Evolutionary conservation across 768 basidiomycete species (phyloP), one percentile per base, ranked within the genome.

Genomic region (Kwoniella botswanensis): DNA sequence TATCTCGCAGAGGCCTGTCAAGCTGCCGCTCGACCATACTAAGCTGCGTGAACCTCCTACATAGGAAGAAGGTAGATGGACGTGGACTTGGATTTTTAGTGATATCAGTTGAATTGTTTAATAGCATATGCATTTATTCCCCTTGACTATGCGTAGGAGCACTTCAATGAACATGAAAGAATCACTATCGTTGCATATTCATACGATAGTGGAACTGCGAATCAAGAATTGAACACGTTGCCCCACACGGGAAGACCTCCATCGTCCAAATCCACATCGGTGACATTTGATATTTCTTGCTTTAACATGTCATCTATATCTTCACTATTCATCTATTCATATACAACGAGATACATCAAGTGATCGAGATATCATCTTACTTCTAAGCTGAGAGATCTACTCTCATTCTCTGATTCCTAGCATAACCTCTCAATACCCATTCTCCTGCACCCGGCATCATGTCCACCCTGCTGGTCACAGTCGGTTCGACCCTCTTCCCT

Each of bases 401-500:
- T 35, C 35, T 35, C 4, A 35, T 35, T 35, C 35, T 35, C 35
- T 35, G 35, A 7, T 35, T 35, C 35, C 35, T 35, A 35, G 35
- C 35, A 35, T 35, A 35, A 35, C 1, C 35, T 35, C 35, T 35
- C 35, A 9, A 1, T 35, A 35, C 35, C 35, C 35, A 35, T 7
- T 35, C 3, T 35, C 35, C 4, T 35, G 35, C 35, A 35, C 35
- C 35, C 35, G 6, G 35, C 35, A 35, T 35, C 35, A 61, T 55
- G 46, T 41, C 50, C 24, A 75, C 68, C 5, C 87, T 86, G 62
- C 90, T 98, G 83, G 87, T 93, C 72, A 95, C 94, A 3, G 91
- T 98, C 67, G 94, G 94, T 69, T 94, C 94, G 22, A 96, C 94
- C 21, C 86, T 87, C 77, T 97, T 96, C 85, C 90, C 94, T 82